Base-by-base conservation (phyloP, 495 filamentous ascomycete species). In the Tuber borchii region DNA sequence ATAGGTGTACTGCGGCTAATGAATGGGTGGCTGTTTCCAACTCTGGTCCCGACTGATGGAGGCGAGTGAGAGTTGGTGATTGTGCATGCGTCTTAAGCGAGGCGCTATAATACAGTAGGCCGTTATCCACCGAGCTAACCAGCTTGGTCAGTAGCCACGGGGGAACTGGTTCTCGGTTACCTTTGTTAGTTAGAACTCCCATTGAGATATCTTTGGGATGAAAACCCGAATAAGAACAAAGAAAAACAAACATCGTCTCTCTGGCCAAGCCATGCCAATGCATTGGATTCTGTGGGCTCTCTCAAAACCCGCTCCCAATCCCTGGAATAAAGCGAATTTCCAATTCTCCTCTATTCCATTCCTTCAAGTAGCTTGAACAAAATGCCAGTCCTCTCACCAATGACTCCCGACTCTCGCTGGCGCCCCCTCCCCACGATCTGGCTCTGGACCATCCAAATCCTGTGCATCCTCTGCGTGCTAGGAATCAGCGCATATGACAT, bases 391-490 rank as follows among this genome's bases (percentile, higher is more conserved):
- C 56, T 1, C 56, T 34, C 56, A 26, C 26, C 56, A 2, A 65
- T 78, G 76, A 65, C 74, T 40, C 70, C 20, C 10, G 77, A 79
- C 43, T 76, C 76, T 22, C 77, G 77, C 46, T 79, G 77, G 77
- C 72, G 45, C 26, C 76, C 71, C 40, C 39, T 75, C 10, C 76
- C 42, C 16, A 79, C 77, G 40, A 71, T 79, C 68, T 78, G 75
- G 75, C 71, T 79, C 22, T 42, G 73, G 17, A 73, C 56, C 8
- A 71, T 75, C 31, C 77, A 79, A 65, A 42, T 79, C 10, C 48
- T 78, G 68, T 79, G 71, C 17, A 69, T 71, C 31, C 68, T 78
- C 46, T 71, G 73, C 51, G 71, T 79, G 37, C 71, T 79, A 42
- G 71, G 76, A 8, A 43, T 79, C 14, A 77, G 71, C 39, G 71